phyloP scores from a whole-genome alignment of 2,329 filamentous ascomycete genomes.

The Westerdykella sp. region DNA sequence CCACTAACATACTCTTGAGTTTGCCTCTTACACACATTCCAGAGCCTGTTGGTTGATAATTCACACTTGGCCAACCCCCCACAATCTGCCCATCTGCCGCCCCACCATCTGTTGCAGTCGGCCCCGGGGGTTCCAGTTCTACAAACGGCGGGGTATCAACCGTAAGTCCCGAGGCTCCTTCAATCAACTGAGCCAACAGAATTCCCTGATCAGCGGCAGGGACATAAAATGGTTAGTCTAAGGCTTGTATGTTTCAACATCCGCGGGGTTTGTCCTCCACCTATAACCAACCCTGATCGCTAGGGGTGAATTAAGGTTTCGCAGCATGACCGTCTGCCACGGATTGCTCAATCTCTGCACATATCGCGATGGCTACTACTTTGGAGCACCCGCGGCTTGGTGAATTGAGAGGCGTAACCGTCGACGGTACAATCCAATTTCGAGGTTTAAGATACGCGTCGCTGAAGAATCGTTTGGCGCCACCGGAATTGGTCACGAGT shows the following conservation, averaged over 20 bases:
- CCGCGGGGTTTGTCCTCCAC: too few relatives aligned
- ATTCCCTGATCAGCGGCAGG: too few relatives aligned
- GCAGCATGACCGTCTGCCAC: too few relatives aligned
- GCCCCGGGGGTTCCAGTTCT: too few relatives aligned
- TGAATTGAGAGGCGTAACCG: conserved; percentile 18
- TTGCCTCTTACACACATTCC: not conserved
- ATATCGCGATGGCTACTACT: conserved; percentile 14
- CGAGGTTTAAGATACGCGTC: conserved; percentile 38
- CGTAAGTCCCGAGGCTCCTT: conserved; percentile 3
- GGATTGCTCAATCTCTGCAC: too few relatives aligned
- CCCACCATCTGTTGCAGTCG: conserved; percentile 10
- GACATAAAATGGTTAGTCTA: too few relatives aligned
- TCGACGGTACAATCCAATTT: conserved; percentile 28
- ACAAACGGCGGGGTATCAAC: conserved; percentile 9
- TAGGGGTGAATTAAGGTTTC: too few relatives aligned
- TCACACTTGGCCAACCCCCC: not conserved
- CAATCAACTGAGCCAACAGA: not conserved
- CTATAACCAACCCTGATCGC: too few relatives aligned
- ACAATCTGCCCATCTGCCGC: conserved; percentile 3
- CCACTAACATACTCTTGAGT: not conserved
- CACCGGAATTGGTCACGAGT: conserved; percentile 25
- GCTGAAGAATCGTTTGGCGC: conserved; percentile 33
- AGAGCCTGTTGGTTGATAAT: not conserved
- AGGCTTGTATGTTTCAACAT: too few relatives aligned
- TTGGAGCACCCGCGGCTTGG: conserved; percentile 20